Evolutionary conservation across 257 asterid genomes (phyloP), one percentile per base, ranked within the genome.

Genomic region (Scutellaria galericulata): DNA sequence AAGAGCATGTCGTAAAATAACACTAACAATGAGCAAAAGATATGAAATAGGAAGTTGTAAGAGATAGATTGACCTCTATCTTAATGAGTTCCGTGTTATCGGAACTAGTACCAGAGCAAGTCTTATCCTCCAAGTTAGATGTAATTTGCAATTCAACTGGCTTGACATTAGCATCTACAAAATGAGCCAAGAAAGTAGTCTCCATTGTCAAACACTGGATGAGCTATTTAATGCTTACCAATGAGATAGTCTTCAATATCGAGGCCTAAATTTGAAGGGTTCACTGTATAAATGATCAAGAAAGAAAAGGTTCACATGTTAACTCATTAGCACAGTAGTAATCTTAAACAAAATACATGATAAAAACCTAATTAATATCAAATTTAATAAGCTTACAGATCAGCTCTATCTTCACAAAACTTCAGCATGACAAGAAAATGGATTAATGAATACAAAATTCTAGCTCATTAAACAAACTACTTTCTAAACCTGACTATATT

Each of bases 171-270:
- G 73, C 82, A 81, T 81, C 82, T 73, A 79, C 48, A 41, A 71
- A 31, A 62, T 54, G 48, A 75, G 24, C 54, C 53, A 37, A 68
- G 42, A 47, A 75, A n/a, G 18, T 18, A 18, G 18, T 18, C 18
- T 18, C 18, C 18, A 18, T 18, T 18, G 18, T 74, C 52, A 61
- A 54, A 79, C 24, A 56, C 37, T 73, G 22, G 9, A 48, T 7
- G 12, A 8, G 31, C 9, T 42, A 51, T n/a, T 59, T 11, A 75
- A 56, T 50, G 76, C 91, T 84, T 80, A 90, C 99, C 99, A 35
- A 78, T 64, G 58, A 95, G 96, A 81, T 90, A 95, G 80, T 95
- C 98, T 77, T 95, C 99, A 64, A 85, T 66, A 80, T 95, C 99
- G 7, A 95, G 96, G 52, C 96, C 95, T 79, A 92, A 88, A 59